These are phyloP conservation scores for Lodderomyces jiufengensis DNA, from an alignment of 1,139 yeast species.

Conservation along the genomic window DNA sequence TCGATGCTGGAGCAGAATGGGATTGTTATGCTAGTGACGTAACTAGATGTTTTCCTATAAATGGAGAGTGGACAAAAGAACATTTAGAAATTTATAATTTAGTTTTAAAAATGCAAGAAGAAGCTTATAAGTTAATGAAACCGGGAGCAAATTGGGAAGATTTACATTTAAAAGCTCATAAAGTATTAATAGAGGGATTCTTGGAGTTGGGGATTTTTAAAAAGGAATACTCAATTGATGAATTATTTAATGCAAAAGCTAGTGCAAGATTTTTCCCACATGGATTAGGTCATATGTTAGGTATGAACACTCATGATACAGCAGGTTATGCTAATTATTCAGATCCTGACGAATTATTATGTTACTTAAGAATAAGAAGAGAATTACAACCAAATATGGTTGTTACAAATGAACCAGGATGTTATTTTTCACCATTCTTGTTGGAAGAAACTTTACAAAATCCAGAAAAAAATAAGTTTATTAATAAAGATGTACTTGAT, in stretches of 20 bases:
- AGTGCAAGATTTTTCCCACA: conserved; percentile 88
- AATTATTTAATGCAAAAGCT: conserved; percentile 64
- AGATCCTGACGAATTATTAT: conserved; percentile 72
- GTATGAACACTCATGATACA: conserved; percentile 95
- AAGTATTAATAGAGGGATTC: conserved; percentile 68
- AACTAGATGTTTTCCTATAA: conserved; percentile 90
- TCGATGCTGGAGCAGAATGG: conserved; percentile 99
- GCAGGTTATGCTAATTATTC: conserved; percentile 84
- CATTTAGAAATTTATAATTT: conserved; percentile 76
- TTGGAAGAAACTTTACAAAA: conserved; percentile 63
- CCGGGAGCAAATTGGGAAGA: conserved; percentile 90
- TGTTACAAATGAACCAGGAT: conserved; percentile 93
- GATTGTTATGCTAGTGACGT: conserved; percentile 88
- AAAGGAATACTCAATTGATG: conserved; percentile 54
- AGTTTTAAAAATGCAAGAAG: conserved; percentile 80
- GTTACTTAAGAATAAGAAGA: conserved; percentile 79
- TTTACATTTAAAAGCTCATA: conserved; percentile 76
- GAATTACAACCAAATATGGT: conserved; percentile 73
- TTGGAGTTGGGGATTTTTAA: conserved; percentile 74
- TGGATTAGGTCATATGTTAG: conserved; percentile 90
- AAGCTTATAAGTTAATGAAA: conserved; percentile 62
- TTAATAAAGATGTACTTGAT: conserved; percentile 62
- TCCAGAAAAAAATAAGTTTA: conserved; percentile 54
- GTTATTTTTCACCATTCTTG: conserved; percentile 82
- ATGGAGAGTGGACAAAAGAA: conserved; percentile 86